phyloP scores from a whole-genome alignment of 208 protist species.

The Trichomonas tenax region DNA sequence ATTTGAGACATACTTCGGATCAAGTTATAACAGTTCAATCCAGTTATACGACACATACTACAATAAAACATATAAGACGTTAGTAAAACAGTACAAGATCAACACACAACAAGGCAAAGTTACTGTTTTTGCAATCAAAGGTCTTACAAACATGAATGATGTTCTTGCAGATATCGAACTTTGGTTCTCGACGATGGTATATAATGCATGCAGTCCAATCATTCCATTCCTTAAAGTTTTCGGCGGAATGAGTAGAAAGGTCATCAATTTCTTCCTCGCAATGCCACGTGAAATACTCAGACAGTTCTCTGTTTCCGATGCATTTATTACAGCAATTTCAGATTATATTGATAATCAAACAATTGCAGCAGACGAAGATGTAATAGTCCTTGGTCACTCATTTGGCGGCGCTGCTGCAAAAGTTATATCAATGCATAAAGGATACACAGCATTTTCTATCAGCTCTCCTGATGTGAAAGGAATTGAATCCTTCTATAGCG shows the following conservation, averaged over 20 bases:
- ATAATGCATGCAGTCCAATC: no score
- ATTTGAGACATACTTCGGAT: neutral
- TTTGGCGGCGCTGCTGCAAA: neutral
- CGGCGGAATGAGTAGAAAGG: neutral
- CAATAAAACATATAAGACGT: neutral
- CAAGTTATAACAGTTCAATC: neutral
- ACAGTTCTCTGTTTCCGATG: neutral
- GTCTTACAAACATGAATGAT: neutral
- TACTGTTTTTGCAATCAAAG: neutral
- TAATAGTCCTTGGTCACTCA: neutral
- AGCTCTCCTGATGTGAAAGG: neutral
- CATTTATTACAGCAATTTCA: neutral
- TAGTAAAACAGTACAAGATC: neutral
- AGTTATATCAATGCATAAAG: neutral
- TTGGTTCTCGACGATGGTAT: neutral
- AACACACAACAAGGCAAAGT: neutral
- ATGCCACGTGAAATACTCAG: neutral
- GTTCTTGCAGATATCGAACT: neutral
- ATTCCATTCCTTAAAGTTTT: neutral
- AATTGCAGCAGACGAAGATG: neutral
- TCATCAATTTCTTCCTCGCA: neutral
- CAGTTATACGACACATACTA: neutral
- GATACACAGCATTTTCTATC: neutral
- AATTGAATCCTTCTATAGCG: neutral
- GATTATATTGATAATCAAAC: neutral